phyloP scores from a whole-genome alignment of 1,284 basidiomycete genomes.

The Dichomitus squalens region DNA sequence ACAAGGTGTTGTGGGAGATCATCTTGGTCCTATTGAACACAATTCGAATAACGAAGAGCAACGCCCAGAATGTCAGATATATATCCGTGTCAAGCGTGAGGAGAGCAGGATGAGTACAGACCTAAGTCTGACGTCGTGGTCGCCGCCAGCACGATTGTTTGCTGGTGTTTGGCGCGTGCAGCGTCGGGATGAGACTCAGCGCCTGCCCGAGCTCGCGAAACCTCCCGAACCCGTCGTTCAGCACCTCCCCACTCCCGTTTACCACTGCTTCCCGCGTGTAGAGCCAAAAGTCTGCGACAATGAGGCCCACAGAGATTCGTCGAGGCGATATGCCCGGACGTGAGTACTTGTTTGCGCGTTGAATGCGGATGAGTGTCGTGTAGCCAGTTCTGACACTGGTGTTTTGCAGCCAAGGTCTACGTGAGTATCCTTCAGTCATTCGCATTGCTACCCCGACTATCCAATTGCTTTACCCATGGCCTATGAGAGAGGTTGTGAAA shows the following conservation, averaged over 20 bases:
- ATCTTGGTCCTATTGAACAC: slow-evolving; percentile 34
- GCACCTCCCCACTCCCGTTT: background rate
- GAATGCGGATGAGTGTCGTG: background rate
- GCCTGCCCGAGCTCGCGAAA: slow-evolving; percentile 20
- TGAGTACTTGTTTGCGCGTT: slow-evolving; percentile 38
- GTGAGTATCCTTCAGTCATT: slow-evolving; percentile 46
- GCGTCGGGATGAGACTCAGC: slow-evolving; percentile 18
- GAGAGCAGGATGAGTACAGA: slow-evolving; percentile 10
- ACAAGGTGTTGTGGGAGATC: slow-evolving; percentile 83
- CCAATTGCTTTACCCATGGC: background rate
- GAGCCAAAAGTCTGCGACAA: slow-evolving; percentile 37
- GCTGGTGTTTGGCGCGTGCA: slow-evolving; percentile 16
- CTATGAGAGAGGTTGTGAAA: background rate
- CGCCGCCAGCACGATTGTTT: slow-evolving; percentile 24
- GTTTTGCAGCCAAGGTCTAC: slow-evolving; percentile 57
- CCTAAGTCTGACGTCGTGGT: slow-evolving; percentile 24
- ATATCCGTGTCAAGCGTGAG: background rate
- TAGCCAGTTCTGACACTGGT: slow-evolving; percentile 4
- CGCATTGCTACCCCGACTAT: background rate
- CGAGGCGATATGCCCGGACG: slow-evolving; percentile 80
- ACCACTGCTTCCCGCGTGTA: slow-evolving; percentile 7
- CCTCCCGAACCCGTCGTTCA: slow-evolving; percentile 21
- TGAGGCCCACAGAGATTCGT: slow-evolving; percentile 69
- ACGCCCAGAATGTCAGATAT: background rate
- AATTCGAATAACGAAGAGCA: background rate